Evolutionary conservation across 2,329 filamentous ascomycete genomes (phyloP).

Genomic region (Zelopaecilomyces penicillatus): DNA sequence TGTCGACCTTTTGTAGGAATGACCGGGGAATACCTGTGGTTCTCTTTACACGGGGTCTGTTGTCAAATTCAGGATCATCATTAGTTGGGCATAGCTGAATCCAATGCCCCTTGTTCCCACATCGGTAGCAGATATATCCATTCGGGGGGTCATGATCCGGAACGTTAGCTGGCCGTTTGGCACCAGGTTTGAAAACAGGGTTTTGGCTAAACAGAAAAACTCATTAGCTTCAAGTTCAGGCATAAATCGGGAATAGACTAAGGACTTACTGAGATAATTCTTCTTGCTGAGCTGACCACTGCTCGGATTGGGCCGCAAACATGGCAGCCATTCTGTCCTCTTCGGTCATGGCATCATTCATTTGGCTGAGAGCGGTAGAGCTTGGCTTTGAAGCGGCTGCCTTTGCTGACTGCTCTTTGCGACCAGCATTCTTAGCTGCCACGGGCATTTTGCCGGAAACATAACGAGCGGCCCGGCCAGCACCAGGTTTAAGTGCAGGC

Average conservation of each 20-base stretch:
- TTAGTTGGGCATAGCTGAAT: constrained; percentile 98
- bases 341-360: constrained; percentile 77
- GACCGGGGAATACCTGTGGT: constrained; percentile 95
- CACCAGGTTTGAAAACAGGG: constrained; percentile 50
- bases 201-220: constrained; percentile 40
- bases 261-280: constrained; percentile 70
- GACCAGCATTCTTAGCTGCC: constrained; percentile 71
- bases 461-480: constrained; percentile 87
- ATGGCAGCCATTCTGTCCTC: constrained; percentile 91
- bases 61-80: constrained; percentile 92
- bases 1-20: constrained; percentile 91
- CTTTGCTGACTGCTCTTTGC: constrained; percentile 56
- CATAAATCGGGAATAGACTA: neutral
- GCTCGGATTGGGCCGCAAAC: constrained; percentile 79
- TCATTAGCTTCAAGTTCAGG: neutral
- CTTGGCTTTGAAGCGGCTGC: constrained; percentile 45
- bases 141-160: constrained; percentile 89
- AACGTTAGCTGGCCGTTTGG: constrained; percentile 64
- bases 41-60: constrained; percentile 84
- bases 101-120: constrained; percentile 97
- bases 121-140: constrained; percentile 93
- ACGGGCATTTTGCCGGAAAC: constrained; percentile 93
- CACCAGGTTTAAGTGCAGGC: constrained; percentile 75
- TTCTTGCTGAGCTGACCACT: constrained; percentile 90
- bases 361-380: constrained; percentile 52